Conservation (phyloP, 805 yeast species). For the Kodamaea leandrae region DNA sequence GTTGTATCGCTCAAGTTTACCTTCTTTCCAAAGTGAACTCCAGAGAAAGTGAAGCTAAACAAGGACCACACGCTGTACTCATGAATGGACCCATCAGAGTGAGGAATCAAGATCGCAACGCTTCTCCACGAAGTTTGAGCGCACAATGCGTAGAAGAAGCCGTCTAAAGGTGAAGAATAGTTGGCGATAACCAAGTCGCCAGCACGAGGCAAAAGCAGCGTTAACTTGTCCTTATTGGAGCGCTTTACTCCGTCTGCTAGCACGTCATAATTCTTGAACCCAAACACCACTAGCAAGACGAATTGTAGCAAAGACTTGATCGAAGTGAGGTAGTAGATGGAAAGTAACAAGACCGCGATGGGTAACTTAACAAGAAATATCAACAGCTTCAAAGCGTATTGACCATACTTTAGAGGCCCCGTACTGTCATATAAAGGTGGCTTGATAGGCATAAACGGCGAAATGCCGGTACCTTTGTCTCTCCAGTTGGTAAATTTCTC, state of each 20-base stretch:
- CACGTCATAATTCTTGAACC: conserved; percentile 38
- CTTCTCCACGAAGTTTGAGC: conserved; percentile 24
- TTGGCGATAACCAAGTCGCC: conserved; percentile 57
- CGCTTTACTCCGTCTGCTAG: conserved; percentile 51
- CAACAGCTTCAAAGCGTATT: conserved; percentile 12
- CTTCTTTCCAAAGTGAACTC: conserved; percentile 16
- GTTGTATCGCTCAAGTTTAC: conserved; percentile 23
- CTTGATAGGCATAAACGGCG: conserved; percentile 74
- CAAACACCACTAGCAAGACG: conserved; percentile 26
- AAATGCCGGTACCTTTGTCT: conserved; percentile 90
- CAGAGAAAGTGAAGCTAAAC: conserved; percentile 23
- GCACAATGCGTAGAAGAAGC: conserved; percentile 29
- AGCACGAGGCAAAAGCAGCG: conserved; percentile 31
- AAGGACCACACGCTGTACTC: conserved; percentile 25
- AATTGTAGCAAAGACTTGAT: conserved; percentile 20
- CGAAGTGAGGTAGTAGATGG: conserved; percentile 25
- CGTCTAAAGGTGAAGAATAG: conserved; percentile 58
- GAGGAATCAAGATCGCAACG: conserved; percentile 40
- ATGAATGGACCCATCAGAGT: conserved; percentile 29
- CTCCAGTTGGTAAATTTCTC: conserved; percentile 82
- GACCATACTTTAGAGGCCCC: conserved; percentile 6
- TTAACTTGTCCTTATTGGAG: conserved; percentile 34
- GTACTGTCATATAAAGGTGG: conserved; percentile 17
- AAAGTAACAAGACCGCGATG: conserved; percentile 19
- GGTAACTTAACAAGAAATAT: conserved; percentile 32